Evolutionary conservation across 352 stramenopile species (phyloP), one percentile per base, ranked within the genome.

Genomic region (Pythium aristosporum): DNA sequence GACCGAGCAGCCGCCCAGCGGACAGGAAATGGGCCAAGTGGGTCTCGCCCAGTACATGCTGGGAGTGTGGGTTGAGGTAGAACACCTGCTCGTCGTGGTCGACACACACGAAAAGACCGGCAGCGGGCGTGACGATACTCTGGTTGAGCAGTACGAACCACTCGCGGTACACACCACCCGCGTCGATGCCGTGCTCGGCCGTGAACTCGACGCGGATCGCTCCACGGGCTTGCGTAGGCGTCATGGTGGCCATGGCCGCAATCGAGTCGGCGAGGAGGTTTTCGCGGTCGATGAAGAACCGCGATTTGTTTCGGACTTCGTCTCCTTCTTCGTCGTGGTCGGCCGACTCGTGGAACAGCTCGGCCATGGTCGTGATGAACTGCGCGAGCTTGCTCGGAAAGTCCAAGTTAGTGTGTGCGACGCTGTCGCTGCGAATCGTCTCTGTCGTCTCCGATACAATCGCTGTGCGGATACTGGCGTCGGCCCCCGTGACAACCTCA

Each of bases 131-230:
- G 5, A 82, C 69, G 30, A 90, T 60, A 34, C 72, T 51, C 36
- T 86, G 68, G 50, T 69, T 83, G 13, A 94, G 60, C 23, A 93
- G 66, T n/a, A 75, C 63, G 49, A 95, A 89, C 85, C 85, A 94
- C 75, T 93, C 84, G 13, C 87, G 74, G 58, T 92, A 80, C 8
- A 95, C 63, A 12, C 79, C 88, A 11, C 85, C 87, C 16, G 85
- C 85, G 60, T 95, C 85, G 1, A 92, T 71, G 12, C 73, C 87
- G 21, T 68, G 74, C 47, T 95, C 88, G 36, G 71, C 75, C 7
- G 79, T 55, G 65, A 96, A 95, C 43, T 92, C 72, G 37, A 93
- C 80, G 28, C 82, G 73, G 41, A 86, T 60, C 16, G 54, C 42
- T 3, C 42, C 54, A 15, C 43, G 30, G 6, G 42, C n/a, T 4